Percentiles rank a stretch among this genome's conserved stretches.
phyloP scores from a whole-genome alignment of 305 asterid genomes.

The Fraxinus dipetala region DNA sequence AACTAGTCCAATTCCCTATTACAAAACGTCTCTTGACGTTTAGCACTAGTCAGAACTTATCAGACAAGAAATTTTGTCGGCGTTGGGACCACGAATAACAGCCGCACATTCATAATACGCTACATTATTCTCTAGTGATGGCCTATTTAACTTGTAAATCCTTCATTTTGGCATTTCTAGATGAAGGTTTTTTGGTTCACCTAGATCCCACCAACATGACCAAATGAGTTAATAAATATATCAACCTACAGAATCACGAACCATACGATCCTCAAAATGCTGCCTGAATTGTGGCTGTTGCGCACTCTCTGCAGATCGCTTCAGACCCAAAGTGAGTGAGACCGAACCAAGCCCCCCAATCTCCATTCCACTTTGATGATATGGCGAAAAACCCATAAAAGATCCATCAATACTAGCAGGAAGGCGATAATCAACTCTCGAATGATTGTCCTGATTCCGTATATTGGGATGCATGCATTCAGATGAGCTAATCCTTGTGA shows the following conservation, averaged over 20 bases:
- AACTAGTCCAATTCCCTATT: neutral
- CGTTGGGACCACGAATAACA: neutral
- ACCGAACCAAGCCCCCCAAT: conserved; percentile 60
- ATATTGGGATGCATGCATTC: neutral
- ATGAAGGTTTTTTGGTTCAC: neutral
- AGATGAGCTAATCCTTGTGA: conserved; percentile 15
- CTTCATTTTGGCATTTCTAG: neutral
- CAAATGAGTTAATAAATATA: neutral
- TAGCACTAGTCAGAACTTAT: neutral
- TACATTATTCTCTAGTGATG: neutral
- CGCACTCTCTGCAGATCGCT: conserved; percentile 35
- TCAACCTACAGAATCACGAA: conserved; percentile 40
- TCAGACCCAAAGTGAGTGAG: conserved; percentile 63
- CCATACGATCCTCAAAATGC: conserved; percentile 37
- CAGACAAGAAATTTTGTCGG: neutral
- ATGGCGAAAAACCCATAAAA: conserved; percentile 37
- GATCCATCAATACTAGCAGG: conserved; percentile 45
- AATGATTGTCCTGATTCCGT: conserved; percentile 60
- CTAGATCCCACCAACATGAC: neutral
- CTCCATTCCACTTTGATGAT: conserved; percentile 41
- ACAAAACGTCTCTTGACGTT: neutral
- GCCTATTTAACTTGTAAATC: neutral
- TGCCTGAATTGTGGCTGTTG: conserved; percentile 31
- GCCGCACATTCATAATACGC: neutral
- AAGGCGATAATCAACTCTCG: conserved; percentile 42